Conservation (phyloP, 2,329 filamentous ascomycete species). For the Calonectria pseudoturangicola region DNA sequence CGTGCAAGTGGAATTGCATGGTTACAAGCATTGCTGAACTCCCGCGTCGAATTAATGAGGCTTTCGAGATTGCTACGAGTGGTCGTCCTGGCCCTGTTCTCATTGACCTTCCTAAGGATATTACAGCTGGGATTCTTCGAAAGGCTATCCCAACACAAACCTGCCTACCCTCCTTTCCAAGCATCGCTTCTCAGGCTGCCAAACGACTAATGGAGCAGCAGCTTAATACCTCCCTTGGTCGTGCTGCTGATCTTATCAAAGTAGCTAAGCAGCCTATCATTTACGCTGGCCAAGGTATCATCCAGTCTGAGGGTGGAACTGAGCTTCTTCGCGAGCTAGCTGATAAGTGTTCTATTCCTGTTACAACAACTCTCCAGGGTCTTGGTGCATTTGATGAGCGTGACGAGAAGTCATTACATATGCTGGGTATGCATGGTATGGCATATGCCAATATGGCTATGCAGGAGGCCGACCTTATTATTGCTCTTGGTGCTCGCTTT, state of each 20-base stretch:
- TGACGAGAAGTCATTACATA: slow-evolving; percentile 95
- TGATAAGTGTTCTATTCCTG: slow-evolving; percentile 92
- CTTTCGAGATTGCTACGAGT: slow-evolving; percentile 97
- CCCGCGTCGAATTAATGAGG: slow-evolving; percentile 95
- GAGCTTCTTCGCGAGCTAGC: slow-evolving; percentile 88
- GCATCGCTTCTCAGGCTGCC: slow-evolving; percentile 87
- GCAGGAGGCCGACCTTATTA: slow-evolving; percentile 96
- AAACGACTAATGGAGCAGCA: slow-evolving; percentile 83
- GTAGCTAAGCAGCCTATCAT: slow-evolving; percentile 94
- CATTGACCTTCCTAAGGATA: slow-evolving; percentile 96
- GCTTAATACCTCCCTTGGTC: slow-evolving; percentile 82
- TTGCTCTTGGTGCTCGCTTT: slow-evolving; percentile 94
- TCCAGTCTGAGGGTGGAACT: slow-evolving; percentile 86
- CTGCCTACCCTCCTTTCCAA: slow-evolving; percentile 86
- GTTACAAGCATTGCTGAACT: slow-evolving; percentile 96
- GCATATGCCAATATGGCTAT: slow-evolving; percentile 99
- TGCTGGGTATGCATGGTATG: slow-evolving; percentile 99
- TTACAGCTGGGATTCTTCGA: slow-evolving; percentile 89
- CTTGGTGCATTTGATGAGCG: slow-evolving; percentile 95
- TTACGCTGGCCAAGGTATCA: slow-evolving; percentile 93
- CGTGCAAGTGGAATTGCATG: slow-evolving; percentile 99
- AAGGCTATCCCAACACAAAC: slow-evolving; percentile 87
- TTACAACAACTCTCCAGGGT: slow-evolving; percentile 96
- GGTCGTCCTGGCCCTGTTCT: slow-evolving; percentile 95
- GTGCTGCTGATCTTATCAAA: slow-evolving; percentile 89